These are phyloP conservation scores for Stephanodiscus triporus DNA, from an alignment of 108 stramenopile genomes.

Conservation along the genomic window DNA sequence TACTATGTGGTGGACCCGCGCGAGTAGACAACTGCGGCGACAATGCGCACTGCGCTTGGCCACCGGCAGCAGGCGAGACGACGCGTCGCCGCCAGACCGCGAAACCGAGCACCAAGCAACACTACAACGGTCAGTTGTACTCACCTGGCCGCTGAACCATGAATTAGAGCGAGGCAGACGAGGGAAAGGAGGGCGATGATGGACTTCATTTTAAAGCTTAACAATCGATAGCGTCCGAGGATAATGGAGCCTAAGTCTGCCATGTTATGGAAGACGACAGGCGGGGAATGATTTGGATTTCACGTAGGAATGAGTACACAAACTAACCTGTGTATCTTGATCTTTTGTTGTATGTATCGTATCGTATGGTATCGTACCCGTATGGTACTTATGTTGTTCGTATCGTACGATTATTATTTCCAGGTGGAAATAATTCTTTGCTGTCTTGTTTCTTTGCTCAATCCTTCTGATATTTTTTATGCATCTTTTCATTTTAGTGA, in stretches of 20 bases:
- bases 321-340: no score
- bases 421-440: no score
- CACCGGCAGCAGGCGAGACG: no score
- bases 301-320: background rate
- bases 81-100: background rate
- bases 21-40: no score
- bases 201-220: constrained; percentile 43
- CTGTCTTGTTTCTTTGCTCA: no score
- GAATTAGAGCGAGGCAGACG: constrained; percentile 34
- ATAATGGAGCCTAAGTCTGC: background rate
- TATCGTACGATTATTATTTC: no score
- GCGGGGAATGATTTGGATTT: background rate
- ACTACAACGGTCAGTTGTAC: background rate
- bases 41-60: no score
- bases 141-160: constrained; percentile 37
- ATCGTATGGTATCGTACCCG: no score
- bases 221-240: background rate
- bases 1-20: background rate
- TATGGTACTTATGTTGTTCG: no score
- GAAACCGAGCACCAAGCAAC: background rate
- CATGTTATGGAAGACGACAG: background rate
- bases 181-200: constrained; percentile 46
- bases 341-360: no score
- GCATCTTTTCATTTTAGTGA: no score
- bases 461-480: no score